Evolutionary conservation across 257 asterid genomes (phyloP).

Genomic region (Rauvolfia tetraphylla): DNA sequence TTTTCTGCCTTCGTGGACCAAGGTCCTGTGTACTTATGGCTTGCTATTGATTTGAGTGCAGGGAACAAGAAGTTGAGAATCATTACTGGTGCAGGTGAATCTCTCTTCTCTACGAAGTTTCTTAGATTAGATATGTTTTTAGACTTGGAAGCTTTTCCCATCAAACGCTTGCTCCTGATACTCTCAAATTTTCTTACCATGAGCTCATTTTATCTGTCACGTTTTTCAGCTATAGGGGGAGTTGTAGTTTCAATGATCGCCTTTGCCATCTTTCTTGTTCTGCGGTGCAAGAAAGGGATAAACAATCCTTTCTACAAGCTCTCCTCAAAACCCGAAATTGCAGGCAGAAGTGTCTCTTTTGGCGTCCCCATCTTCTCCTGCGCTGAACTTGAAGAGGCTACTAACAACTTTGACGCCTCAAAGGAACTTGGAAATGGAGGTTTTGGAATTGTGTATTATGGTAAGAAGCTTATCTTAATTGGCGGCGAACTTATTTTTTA

Average conservation of each 20-base stretch:
- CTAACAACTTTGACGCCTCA: slow-evolving; percentile 49
- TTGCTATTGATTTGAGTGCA: no score
- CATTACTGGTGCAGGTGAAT: no score
- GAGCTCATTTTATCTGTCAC: slow-evolving; percentile 12
- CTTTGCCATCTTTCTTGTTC: slow-evolving; percentile 8
- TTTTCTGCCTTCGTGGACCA: no score
- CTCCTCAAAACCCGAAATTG: slow-evolving; percentile 36
- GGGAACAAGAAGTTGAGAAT: no score
- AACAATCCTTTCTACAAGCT: slow-evolving; percentile 23
- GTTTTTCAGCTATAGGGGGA: slow-evolving; percentile 35
- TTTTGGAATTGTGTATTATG: slow-evolving; percentile 71
- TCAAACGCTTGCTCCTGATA: background rate
- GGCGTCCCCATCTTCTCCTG: slow-evolving; percentile 66
- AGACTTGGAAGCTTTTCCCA: no score
- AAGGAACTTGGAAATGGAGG: slow-evolving; percentile 82
- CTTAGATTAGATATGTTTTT: no score
- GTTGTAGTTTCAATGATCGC: slow-evolving; percentile 23
- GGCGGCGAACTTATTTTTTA: background rate
- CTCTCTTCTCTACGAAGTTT: no score
- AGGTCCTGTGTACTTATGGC: no score
- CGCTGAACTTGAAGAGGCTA: slow-evolving; percentile 54
- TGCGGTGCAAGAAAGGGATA: slow-evolving; percentile 34
- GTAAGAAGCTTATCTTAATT: slow-evolving; percentile 33
- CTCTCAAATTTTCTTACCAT: background rate
- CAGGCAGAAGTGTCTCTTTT: slow-evolving; percentile 36